Evolutionary conservation across 768 basidiomycete genomes (phyloP), one percentile per base, ranked within the genome.

Genomic region (Lentinus tigrinus): DNA sequence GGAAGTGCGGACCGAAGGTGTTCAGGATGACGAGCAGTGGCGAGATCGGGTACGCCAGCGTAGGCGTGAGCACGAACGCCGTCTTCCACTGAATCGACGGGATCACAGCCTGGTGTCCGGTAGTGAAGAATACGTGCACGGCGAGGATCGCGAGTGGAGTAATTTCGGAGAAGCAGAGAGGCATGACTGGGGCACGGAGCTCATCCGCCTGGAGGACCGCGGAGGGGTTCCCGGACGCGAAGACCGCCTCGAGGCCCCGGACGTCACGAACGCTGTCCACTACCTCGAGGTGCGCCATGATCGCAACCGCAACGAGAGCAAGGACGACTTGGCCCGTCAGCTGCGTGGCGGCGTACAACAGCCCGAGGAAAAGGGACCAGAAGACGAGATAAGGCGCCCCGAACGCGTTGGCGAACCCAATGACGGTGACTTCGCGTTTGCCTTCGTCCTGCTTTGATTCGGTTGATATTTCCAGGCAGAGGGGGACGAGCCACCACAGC

Each of bases 1-100:
- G 67, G 66, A 90, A 75, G 59, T 87, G 74, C 0, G 90, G 82
- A 0, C 94, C 91, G 52, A 93, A 74, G 7, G 89, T 85, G 72
- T 98, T 98, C 58, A 88, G 71, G 3, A 82, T 70, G 5, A 94
- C 87, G 24, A 93, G 85, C 2, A 90, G 44, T 0, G 87, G 87
- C 0, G 95, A 87, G 65, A 85, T 82, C 0, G 89, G 87, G 69
- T 92, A 93, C 11, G 73, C 76, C 43, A 94, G 76, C 0, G 79
- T 84, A 3, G 83, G 75, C 2, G 85, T 83, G 54, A 99, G 79
- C 27, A 98, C 70, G 72, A 98, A 99, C 7, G 91, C 95, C 1
- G 88, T 75, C 71, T 97, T 97, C 97, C 96, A 99, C 64, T 98
- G 96, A 42, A 99, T 83, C 3, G 92, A 89, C 1, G 93, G 82